Evolutionary conservation across 441 rosid species (phyloP).

Genomic region (Gossypium gossypioides): DNA sequence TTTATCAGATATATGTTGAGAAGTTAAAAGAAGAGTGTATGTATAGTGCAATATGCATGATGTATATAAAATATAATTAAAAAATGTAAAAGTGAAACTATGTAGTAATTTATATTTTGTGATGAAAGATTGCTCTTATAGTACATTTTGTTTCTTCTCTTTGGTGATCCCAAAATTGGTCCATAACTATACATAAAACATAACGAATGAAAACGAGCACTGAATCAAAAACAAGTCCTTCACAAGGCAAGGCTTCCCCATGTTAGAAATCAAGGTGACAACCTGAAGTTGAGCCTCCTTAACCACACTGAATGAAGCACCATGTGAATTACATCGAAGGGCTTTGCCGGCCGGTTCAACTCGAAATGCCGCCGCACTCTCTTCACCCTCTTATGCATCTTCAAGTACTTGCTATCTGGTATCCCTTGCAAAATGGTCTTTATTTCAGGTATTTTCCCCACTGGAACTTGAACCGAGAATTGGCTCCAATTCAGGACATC

Average conservation of each 20-base stretch:
- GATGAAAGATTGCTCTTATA: neutral
- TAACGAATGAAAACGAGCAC: neutral
- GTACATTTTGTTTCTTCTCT: neutral
- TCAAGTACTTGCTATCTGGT: slow-evolving; percentile 23
- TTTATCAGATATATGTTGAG: too few relatives aligned
- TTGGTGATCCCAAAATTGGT: neutral
- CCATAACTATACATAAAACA: neutral
- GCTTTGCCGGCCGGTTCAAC: slow-evolving; percentile 31
- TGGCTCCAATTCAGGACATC: slow-evolving; percentile 39
- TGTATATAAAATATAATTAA: neutral
- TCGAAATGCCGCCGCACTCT: slow-evolving; percentile 32
- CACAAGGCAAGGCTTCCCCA: neutral
- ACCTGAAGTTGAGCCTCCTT: slow-evolving; percentile 32
- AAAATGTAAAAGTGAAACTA: neutral
- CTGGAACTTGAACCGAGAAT: slow-evolving; percentile 32
- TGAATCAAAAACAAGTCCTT: neutral
- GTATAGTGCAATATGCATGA: too few relatives aligned
- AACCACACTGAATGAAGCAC: slow-evolving; percentile 37
- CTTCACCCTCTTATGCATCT: slow-evolving; percentile 27
- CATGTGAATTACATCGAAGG: slow-evolving; percentile 40
- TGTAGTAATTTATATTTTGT: neutral
- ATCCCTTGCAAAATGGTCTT: slow-evolving; percentile 26
- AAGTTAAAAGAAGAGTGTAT: too few relatives aligned
- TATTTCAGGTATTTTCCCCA: slow-evolving; percentile 30
- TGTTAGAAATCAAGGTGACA: neutral